Conservation (phyloP, 192 early-diverging fungal species). For the Chytriomyces hyalinus region DNA sequence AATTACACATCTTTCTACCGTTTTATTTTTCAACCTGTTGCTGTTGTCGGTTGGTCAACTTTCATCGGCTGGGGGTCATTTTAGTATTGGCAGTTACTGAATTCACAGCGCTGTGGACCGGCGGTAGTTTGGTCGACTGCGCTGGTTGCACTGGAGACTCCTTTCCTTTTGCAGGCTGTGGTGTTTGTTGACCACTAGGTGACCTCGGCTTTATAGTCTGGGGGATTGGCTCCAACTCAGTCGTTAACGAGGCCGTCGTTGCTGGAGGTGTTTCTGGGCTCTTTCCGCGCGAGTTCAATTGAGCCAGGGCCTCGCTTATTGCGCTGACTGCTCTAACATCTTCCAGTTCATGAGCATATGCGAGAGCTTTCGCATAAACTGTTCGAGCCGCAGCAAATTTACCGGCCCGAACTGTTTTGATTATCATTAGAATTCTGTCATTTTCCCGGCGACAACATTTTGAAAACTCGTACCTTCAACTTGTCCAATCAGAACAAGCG, state of each 20-base stretch:
- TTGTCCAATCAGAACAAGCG: conserved; percentile 36
- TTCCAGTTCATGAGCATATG: conserved; percentile 23
- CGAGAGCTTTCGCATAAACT: conserved; percentile 22
- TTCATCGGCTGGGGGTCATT: not conserved
- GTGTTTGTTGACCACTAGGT: not conserved
- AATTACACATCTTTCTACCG: not conserved
- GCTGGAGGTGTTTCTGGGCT: not conserved
- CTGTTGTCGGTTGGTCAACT: not conserved
- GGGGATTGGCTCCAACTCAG: not conserved
- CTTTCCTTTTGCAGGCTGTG: not conserved
- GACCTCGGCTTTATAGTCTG: not conserved
- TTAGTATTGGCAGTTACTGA: not conserved
- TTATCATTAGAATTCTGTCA: not conserved
- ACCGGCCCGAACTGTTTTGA: not conserved
- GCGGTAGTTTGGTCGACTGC: not conserved
- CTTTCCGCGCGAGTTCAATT: not conserved
- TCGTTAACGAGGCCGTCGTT: not conserved
- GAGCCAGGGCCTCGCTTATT: conserved; percentile 21
- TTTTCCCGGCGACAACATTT: not conserved
- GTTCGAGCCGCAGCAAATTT: not conserved
- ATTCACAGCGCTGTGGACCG: not conserved
- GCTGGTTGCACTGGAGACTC: not conserved
- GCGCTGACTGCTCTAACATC: conserved; percentile 15
- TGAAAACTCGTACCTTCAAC: conserved; percentile 26
- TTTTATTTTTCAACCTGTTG: not conserved